These are phyloP conservation scores for Aureobasidium sp. DNA, from an alignment of 2,329 filamentous ascomycete species.

Conservation along the genomic window DNA sequence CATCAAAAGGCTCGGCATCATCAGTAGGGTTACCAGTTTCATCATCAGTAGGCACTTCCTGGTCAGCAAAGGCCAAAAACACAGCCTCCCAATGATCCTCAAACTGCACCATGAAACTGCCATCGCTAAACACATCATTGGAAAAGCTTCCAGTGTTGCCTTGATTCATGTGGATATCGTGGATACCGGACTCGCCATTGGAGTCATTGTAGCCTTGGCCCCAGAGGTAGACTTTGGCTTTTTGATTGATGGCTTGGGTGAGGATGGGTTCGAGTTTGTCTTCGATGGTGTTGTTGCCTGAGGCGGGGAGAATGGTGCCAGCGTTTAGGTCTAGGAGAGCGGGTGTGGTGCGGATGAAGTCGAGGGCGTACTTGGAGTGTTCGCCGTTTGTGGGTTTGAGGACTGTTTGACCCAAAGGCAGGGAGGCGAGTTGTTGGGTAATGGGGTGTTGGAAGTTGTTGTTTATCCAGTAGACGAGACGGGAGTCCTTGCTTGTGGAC, in stretches of 20 bases:
- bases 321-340: conserved; percentile 17
- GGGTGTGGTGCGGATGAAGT: conserved; percentile 19
- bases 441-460: conserved; percentile 23
- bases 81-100: conserved; percentile 33
- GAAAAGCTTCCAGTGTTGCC: conserved; percentile 27
- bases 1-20: neutral
- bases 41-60: conserved; percentile 30
- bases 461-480: conserved; percentile 29
- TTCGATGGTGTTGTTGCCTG: conserved; percentile 26
- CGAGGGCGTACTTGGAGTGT: conserved; percentile 17
- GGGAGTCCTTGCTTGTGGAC: conserved; percentile 23
- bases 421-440: conserved; percentile 19
- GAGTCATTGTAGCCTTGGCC: conserved; percentile 20
- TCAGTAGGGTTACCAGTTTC: conserved; percentile 17
- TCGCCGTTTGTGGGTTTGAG: conserved; percentile 16
- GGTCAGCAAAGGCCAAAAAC: conserved; percentile 33
- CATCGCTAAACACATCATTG: conserved; percentile 32
- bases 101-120: conserved; percentile 30
- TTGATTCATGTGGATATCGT: conserved; percentile 37
- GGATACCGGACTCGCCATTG: conserved; percentile 30
- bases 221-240: conserved; percentile 32
- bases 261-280: conserved; percentile 30
- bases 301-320: conserved; percentile 17
- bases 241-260: conserved; percentile 26
- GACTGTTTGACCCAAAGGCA: conserved; percentile 23